phyloP scores from a whole-genome alignment of 2,329 filamentous ascomycete species.

The Delphinella strobiligena region DNA sequence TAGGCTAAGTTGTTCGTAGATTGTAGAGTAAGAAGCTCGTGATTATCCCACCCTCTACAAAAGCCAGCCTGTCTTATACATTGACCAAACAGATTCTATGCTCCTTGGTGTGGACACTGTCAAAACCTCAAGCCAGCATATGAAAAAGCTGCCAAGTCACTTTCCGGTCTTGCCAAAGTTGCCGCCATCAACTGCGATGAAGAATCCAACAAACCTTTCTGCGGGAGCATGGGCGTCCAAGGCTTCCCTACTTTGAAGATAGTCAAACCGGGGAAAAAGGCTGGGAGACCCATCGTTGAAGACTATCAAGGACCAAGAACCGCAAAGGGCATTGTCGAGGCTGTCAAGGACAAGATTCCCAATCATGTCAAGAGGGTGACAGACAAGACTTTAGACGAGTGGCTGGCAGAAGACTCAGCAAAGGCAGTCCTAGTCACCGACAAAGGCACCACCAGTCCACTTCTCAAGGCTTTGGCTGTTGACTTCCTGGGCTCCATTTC shows the following conservation, averaged over 20 bases:
- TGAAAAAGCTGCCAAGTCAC: conserved; percentile 81
- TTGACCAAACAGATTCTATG: conserved; percentile 55
- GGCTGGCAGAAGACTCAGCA: conserved; percentile 54
- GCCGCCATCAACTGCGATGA: conserved; percentile 93
- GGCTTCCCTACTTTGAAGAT: conserved; percentile 97
- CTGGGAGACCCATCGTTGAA: conserved; percentile 68
- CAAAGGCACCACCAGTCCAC: conserved; percentile 75
- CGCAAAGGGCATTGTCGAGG: conserved; percentile 78
- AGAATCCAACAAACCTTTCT: conserved; percentile 80
- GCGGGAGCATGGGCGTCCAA: conserved; percentile 72
- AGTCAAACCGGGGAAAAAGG: conserved; percentile 71
- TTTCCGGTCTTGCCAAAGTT: conserved; percentile 87
- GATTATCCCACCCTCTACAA: not conserved
- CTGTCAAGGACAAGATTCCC: conserved; percentile 75
- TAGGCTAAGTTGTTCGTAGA: conserved; percentile 15
- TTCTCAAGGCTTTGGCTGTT: conserved; percentile 75
- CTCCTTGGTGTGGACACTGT: conserved; percentile 96
- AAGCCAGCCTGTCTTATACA: conserved; percentile 8
- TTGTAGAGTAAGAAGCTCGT: conserved; percentile 24
- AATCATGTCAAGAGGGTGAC: conserved; percentile 77
- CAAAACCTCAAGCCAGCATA: conserved; percentile 91
- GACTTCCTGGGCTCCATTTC: conserved; percentile 74
- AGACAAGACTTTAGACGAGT: conserved; percentile 66
- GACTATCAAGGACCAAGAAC: conserved; percentile 79
- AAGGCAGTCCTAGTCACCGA: conserved; percentile 91